These are phyloP conservation scores for Wickerhamomyces subpelliculosus DNA, from an alignment of 805 yeast species.

Conservation along the genomic window DNA sequence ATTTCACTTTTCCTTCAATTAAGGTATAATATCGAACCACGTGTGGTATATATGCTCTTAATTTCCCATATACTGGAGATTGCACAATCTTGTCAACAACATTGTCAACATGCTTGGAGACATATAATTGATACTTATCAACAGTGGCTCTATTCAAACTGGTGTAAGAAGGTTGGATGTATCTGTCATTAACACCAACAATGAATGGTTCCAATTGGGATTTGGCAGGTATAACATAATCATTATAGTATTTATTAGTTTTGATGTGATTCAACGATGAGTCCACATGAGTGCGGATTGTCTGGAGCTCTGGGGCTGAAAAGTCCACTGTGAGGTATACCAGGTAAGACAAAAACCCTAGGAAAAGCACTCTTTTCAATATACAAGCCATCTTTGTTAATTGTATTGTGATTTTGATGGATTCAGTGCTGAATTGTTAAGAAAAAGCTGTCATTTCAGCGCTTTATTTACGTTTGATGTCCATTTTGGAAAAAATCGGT, in stretches of 20 bases:
- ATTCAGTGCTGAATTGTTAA: too few relatives aligned
- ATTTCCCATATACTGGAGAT: constrained; percentile 4
- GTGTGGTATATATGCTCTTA: not conserved
- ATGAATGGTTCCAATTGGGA: constrained; percentile 6
- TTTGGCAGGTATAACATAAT: constrained; percentile 13
- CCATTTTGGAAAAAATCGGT: too few relatives aligned
- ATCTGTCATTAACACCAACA: constrained; percentile 1
- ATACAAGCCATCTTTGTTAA: constrained; percentile 10
- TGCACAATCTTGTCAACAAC: constrained; percentile 1
- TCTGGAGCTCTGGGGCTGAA: constrained; percentile 15
- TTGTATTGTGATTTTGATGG: too few relatives aligned
- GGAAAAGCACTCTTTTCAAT: constrained; percentile 9
- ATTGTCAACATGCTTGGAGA: constrained; percentile 8
- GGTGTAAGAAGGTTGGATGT: constrained; percentile 7
- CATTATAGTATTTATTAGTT: constrained; percentile 10
- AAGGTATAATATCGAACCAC: not conserved
- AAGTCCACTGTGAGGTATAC: constrained; percentile 16
- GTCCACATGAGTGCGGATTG: constrained; percentile 13
- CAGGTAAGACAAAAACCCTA: constrained; percentile 7
- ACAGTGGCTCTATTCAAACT: constrained; percentile 1
- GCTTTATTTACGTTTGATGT: too few relatives aligned
- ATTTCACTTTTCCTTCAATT: not conserved
- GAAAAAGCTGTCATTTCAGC: too few relatives aligned
- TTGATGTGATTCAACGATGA: constrained; percentile 4
- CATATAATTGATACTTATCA: constrained; percentile 8